A percentile compares a stretch with the other conserved stretches of the same genome.
These are phyloP conservation scores for Sugiyamaella marilandica DNA, from an alignment of 805 yeast genomes.

Conservation along the genomic window DNA sequence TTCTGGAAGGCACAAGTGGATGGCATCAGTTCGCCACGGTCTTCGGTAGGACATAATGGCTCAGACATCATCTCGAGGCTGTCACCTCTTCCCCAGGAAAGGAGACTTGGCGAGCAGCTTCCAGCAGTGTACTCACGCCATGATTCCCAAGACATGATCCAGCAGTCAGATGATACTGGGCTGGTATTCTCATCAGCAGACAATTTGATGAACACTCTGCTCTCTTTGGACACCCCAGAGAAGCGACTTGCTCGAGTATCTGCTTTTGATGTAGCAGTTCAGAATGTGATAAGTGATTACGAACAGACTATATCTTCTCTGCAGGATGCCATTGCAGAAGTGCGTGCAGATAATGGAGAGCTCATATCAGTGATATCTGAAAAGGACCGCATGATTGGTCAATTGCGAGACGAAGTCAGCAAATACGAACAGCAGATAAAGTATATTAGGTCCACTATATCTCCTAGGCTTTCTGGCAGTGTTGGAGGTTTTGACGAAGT, in stretches of 20 bases:
- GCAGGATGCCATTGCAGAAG: constrained; percentile 13
- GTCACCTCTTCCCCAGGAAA: background rate
- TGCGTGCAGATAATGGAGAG: constrained; percentile 3
- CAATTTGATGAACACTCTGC: too few relatives aligned
- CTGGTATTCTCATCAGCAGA: background rate
- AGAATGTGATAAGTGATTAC: constrained; percentile 17
- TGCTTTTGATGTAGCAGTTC: constrained; percentile 19
- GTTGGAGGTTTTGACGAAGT: background rate
- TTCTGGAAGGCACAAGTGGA: constrained; percentile 14
- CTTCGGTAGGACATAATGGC: background rate
- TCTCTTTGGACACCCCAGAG: constrained; percentile 3
- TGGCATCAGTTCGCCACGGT: background rate
- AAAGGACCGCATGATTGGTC: background rate
- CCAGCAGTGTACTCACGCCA: background rate
- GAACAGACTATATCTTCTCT: constrained; percentile 19
- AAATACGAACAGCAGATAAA: constrained; percentile 1
- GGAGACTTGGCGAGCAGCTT: background rate
- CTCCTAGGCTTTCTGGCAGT: background rate
- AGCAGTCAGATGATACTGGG: background rate
- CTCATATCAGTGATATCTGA: background rate
- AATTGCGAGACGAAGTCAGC: background rate
- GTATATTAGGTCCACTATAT: background rate
- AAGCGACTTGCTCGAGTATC: constrained; percentile 16
- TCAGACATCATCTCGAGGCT: background rate
- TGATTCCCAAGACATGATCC: background rate